Evolutionary conservation across 805 yeast genomes (phyloP), one percentile per base, ranked within the genome.

Genomic region (Candida tibetensis): DNA sequence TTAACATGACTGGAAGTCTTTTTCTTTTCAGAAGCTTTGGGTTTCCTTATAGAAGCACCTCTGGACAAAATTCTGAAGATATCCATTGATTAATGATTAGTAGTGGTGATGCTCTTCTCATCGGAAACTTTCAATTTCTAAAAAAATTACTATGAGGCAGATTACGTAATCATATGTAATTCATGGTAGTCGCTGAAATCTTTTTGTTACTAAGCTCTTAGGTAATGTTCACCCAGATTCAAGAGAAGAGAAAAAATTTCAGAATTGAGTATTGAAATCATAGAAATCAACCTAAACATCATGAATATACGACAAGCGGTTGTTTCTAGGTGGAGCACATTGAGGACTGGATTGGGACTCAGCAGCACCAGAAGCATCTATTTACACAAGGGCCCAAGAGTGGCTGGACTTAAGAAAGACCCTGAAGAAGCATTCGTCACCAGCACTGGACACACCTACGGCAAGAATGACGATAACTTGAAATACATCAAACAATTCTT

Each of bases 31-130:
- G 56, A 18, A 62, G 62, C 14, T 23, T 45, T 32, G 2, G 62
- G 66, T 27, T 59, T 49, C 55, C 80, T 81, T 36, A 91, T 66
- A 9, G 81, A 73, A 0, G 97, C 95, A 16, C 98, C 98, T 54
- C 97, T 71, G 0, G 89, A 71, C 26, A 91, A 72, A 2, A 93
- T 81, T 52, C 86, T 72, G 60, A 91, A 93, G 43, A 91, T 83
- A 66, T 91, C 99, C 96, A 89, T 89, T 19, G 25, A 15, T 21
- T 19, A 26, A n/a, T 22, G 14, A 15, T 13, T 16, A 13, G 18
- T 12, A 15, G 12, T 22, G 33, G 6, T 15, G 32, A 33, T 32
- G 41, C 22, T 5, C 17, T 30, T 30, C 23, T 17, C 39, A 32
- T 42, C 44, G 41, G 41, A 13, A 32, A 15, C 23, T 6, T 13